Evolutionary conservation across 495 filamentous ascomycete genomes (phyloP), one percentile per base, ranked within the genome.

Genomic region (Xeromyces bisporus): DNA sequence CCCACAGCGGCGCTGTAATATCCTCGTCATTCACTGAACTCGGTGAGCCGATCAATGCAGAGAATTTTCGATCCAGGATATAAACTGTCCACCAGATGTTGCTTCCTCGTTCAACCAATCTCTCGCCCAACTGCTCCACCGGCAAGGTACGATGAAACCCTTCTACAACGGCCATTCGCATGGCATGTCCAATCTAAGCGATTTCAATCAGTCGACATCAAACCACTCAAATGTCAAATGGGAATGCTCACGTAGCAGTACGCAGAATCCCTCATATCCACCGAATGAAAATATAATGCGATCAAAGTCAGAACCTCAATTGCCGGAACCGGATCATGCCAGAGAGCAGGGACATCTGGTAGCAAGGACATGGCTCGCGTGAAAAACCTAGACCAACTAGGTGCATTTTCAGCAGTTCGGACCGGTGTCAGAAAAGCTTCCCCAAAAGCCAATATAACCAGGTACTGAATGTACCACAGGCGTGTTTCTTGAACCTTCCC

Each of bases 1-100:
- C 38, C 37, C 43, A 46, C 0, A 51, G 38, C 7, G 34, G 17
- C 6, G 46, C 38, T 3, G 36, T 47, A 15, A 55, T 44, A 11
- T 55, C 51, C 10, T 49, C 46, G 23, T 55, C 51, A 10, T 30
- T 37, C 0, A 55, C 38, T 4, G 39, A 33, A 16, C 43, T 35
- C 1, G 51, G 51, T 3, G 46, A 39, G 8, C 48, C 48, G 28
- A 47, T 49, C 16, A 51, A 28, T 6, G 48, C 42, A 3, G 48
- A 39, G 25, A 50, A 44, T 29, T 49, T 43, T 7, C 46, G 35
- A 21, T 55, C 51, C 10, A 55, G 33, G 23, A 51, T 40, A 26
- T 55, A 55, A 2, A 55, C 41, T 1, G 48, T 55, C 48, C 48
- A 51, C 48, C 48, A 55, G 23, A 48, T 42, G 26, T 49, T 42